Evolutionary conservation across 768 basidiomycete genomes (phyloP), one percentile per base, ranked within the genome.

Genomic region (Suillus ampliporus): DNA sequence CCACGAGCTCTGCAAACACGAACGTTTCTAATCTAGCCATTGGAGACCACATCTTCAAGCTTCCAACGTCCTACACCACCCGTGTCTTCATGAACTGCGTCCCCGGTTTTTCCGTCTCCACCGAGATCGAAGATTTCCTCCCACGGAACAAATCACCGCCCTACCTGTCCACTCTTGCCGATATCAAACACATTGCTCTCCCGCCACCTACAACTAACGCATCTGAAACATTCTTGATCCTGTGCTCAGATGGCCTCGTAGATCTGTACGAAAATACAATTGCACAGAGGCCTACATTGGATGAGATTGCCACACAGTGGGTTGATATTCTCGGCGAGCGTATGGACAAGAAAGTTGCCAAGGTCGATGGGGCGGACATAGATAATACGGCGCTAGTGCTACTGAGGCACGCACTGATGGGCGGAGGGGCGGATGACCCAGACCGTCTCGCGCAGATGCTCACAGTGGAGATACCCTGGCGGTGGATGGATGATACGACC

Each of bases 401-500:
- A 21, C 68, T 86, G 19, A 75, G 82, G 3, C 76, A 81, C 41
- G 83, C 75, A 0, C 67, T 86, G 47, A 38, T 54, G 37, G 53
- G 37, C 5, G 53, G 53, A 38, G 83, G 83, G 2, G 82, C 80
- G 8, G 71, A 76, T 11, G 79, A 82, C 58, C 57, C 58, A 40
- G 78, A 81, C 43, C 73, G 74, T 44, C 77, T 82, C 15, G 84
- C 82, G 26, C 72, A 77, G 58, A 73, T 78, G 71, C 68, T 87
- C 58, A 84, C 84, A 5, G 79, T 83, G 34, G 84, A 86, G 71
- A 79, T 79, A 72, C 65, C 67, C 28, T 72, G 68, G 40, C 70
- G 77, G 54, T 86, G 85, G 85, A 84, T 86, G 80, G 86, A 87
- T 67, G 86, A 87, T 68, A 85, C 83, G 3, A 86, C 85, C 0